Conservation (phyloP, 176 grass and related monocot species). For the Bromus sterilis region DNA sequence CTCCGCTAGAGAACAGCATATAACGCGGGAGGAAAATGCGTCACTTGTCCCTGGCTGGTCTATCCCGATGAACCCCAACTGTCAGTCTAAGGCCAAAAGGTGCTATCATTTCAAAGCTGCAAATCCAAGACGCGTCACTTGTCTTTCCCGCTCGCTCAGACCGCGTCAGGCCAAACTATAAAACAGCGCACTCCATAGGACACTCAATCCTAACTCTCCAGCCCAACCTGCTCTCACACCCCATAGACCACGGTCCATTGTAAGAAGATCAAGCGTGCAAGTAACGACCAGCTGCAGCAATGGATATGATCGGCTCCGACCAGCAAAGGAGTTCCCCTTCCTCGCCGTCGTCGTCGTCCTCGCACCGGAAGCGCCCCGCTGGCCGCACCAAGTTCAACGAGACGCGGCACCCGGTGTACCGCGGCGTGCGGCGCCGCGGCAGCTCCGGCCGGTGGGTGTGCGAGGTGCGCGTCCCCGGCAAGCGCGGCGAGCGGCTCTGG, state of each 20-base stretch:
- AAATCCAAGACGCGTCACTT: background rate
- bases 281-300: background rate
- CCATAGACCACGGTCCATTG: background rate
- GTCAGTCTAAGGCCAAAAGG: background rate
- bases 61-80: background rate
- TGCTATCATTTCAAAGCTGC: background rate
- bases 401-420: conserved; percentile 82
- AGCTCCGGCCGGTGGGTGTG: conserved; percentile 59
- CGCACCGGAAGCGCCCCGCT: conserved; percentile 43
- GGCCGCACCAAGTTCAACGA: conserved; percentile 84
- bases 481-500: conserved; percentile 56
- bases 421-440: conserved; percentile 55
- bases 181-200: background rate
- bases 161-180: background rate
- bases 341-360: background rate
- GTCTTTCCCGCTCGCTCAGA: background rate
- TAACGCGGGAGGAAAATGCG: background rate
- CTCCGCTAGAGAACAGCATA: too few species aligned
- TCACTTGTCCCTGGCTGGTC: background rate
- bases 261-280: background rate
- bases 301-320: conserved; percentile 8
- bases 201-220: background rate
- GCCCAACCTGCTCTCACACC: too few species aligned
- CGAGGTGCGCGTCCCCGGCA: conserved; percentile 66
- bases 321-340: conserved; percentile 8